These are phyloP conservation scores for Telopea speciosissima DNA, from an alignment of 177 flowering plant genomes.

Conservation along the genomic window DNA sequence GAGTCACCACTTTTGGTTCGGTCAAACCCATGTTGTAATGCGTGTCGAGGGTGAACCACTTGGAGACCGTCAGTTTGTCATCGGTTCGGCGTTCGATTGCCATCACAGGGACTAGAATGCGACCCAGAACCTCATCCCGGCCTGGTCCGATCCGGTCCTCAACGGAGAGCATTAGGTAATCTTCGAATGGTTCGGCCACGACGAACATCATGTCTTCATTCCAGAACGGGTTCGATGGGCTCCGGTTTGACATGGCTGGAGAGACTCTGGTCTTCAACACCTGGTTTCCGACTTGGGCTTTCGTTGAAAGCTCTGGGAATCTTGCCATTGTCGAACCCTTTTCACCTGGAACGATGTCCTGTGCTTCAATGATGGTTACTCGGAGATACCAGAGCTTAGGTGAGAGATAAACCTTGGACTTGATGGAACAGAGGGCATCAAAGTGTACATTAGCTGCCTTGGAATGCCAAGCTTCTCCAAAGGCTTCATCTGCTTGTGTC, in stretches of 20 bases:
- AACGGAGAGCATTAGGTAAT: conserved; percentile 20
- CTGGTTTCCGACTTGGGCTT: conserved; percentile 26
- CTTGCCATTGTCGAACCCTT: conserved; percentile 15
- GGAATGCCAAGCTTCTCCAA: conserved; percentile 31
- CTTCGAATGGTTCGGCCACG: conserved; percentile 31
- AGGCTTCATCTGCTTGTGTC: conserved; percentile 35
- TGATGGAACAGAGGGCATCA: conserved; percentile 20
- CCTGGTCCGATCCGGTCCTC: conserved; percentile 22
- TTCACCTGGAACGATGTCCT: conserved; percentile 24
- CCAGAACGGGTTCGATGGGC: conserved; percentile 23
- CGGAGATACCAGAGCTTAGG: conserved; percentile 31
- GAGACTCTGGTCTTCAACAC: conserved; percentile 19
- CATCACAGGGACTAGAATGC: conserved; percentile 19
- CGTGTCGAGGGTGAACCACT: conserved; percentile 24
- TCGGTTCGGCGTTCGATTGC: conserved; percentile 22
- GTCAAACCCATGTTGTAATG: conserved; percentile 1
- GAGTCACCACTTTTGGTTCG: conserved; percentile 6
- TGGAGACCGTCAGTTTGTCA: conserved; percentile 18
- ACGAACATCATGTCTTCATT: conserved; percentile 29
- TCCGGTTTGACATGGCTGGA: conserved; percentile 12
- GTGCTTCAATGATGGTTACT: conserved; percentile 27
- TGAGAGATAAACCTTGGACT: conserved; percentile 32
- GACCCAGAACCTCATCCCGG: conserved; percentile 21
- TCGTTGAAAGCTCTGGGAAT: conserved; percentile 23
- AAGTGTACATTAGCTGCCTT: conserved; percentile 19